Evolutionary conservation across 768 basidiomycete genomes (phyloP), one percentile per base, ranked within the genome.

Genomic region (Phlegmacium glaucopus): DNA sequence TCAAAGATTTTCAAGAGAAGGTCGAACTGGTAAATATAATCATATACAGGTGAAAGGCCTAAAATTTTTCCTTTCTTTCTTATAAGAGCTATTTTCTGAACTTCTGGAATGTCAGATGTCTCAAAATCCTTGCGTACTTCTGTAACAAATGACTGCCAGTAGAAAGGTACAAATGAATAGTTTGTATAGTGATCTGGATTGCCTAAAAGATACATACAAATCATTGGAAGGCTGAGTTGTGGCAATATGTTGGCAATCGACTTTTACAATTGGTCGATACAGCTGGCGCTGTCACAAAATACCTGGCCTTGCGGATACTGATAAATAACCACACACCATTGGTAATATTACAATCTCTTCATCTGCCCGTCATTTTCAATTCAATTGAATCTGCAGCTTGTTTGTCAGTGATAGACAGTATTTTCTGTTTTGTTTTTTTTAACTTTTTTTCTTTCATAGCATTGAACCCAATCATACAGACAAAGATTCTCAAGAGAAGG

Each of bases 121-220:
- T 27, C 45, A 45, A 37, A 48, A 18, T 29, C 16, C 46, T 37
- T 27, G 28, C 48, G 32, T 25, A 22, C 45, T 11, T 47, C 45
- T 9, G 12, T 4, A 2, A 40, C 39, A 40, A 39, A 39, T 13
- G 26, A 17, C 30, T 49, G 42, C 67, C 66, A 69, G 39, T 51
- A 61, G 26, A 66, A 61, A 2, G 48, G 29, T 3, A 54, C 48
- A 51, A 67, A 69, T 9, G 22, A 37, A 38, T 60, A 53, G 39
- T 45, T 63, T 11, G 58, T 65, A 39, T 69, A 68, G 25, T 64
- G 61, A 44, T 69, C 66, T 15, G 61, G 63, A 48, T 57, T 45
- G 0, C 45, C 50, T 3, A 67, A 34, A 6, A 67, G 39, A 39
- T 67, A 65, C 40, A 59, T 32, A 10, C 46, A 54, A 9, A 52